A percentile compares a stretch with the other conserved stretches of the same genome.
Evolutionary conservation across 257 asterid species (phyloP).

Genomic region (Lavandula angustifolia): DNA sequence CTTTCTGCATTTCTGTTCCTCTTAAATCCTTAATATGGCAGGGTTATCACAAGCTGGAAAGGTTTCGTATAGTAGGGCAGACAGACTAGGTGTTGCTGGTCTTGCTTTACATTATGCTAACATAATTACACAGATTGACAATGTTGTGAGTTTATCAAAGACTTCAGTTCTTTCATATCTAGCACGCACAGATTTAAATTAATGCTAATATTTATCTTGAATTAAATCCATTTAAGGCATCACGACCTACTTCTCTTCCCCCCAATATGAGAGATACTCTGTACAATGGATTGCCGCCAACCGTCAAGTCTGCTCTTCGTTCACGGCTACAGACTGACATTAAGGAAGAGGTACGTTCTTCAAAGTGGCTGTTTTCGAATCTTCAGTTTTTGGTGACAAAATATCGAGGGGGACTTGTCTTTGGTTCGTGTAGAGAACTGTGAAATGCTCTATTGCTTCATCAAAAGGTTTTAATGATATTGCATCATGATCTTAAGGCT

Average conservation of each 20-base stretch:
- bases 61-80: constrained; percentile 54
- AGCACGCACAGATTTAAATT: background rate
- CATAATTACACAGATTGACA: constrained; percentile 87
- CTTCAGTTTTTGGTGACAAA: background rate
- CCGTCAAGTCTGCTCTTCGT: constrained; percentile 64
- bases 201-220: constrained; percentile 16
- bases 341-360: constrained; percentile 61
- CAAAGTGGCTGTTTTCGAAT: background rate
- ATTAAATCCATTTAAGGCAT: constrained; percentile 52
- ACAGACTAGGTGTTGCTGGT: constrained; percentile 86
- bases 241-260: constrained; percentile 93
- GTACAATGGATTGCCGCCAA: constrained; percentile 83
- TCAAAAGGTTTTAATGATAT: background rate
- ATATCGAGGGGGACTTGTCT: background rate
- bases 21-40: constrained; percentile 38
- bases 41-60: constrained; percentile 53
- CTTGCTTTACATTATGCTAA: constrained; percentile 96
- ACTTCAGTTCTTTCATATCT: constrained; percentile 7
- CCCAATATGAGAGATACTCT: constrained; percentile 87
- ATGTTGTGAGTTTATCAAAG: constrained; percentile 59
- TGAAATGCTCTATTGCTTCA: constrained; percentile 9
- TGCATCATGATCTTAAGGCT: too few relatives aligned
- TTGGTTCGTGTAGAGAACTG: constrained; percentile 15
- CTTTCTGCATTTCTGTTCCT: constrained; percentile 1
- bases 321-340: constrained; percentile 53